Evolutionary conservation across 2,329 filamentous ascomycete genomes (phyloP).

Genomic region (Alternaria incomplexa): DNA sequence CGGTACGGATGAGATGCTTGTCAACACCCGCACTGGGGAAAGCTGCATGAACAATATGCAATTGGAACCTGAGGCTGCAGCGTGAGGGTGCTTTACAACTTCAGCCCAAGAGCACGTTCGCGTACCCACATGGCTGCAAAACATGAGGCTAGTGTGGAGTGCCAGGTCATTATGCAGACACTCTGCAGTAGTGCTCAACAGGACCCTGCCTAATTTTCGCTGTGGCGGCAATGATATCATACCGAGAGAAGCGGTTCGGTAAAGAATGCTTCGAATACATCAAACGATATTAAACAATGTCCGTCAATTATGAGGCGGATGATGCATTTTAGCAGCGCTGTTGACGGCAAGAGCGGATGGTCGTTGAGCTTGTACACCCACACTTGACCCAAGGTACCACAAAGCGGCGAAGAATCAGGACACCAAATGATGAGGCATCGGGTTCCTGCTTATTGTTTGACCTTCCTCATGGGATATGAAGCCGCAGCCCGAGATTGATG

Average conservation of each 20-base stretch:
- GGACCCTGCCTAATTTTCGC: constrained; percentile 7
- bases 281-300: not conserved
- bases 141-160: constrained; percentile 15
- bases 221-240: constrained; percentile 6
- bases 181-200: constrained; percentile 16
- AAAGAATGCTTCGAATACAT: not conserved
- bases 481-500: not conserved
- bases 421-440: constrained; percentile 12
- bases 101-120: constrained; percentile 7
- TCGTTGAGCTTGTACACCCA: constrained; percentile 16
- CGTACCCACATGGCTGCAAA: constrained; percentile 12
- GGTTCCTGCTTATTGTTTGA: constrained; percentile 25
- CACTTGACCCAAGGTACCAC: constrained; percentile 18
- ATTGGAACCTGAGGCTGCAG: constrained; percentile 1
- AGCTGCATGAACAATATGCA: constrained; percentile 4
- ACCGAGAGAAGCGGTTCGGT: not conserved
- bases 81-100: constrained; percentile 7
- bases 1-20: not conserved
- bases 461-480: not conserved
- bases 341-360: constrained; percentile 3
- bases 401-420: constrained; percentile 5
- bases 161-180: constrained; percentile 22
- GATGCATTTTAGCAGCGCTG: not conserved
- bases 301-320: constrained; percentile 6
- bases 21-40: not conserved